These are phyloP conservation scores for Coemansia sp. DNA, from an alignment of 192 early-diverging fungal species.

Conservation along the genomic window DNA sequence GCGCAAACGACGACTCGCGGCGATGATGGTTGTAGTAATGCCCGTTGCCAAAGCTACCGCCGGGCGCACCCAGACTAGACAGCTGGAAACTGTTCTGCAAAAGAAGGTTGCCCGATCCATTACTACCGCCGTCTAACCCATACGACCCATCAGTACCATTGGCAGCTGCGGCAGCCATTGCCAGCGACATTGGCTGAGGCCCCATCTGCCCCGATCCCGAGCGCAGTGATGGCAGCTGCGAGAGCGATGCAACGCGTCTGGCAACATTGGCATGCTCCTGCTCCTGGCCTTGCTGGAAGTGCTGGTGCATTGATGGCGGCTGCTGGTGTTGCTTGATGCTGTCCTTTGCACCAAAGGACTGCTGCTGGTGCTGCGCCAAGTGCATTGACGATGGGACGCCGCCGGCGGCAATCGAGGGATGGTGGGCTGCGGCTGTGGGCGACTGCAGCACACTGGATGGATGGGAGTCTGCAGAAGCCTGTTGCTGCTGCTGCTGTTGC, in stretches of 20 bases:
- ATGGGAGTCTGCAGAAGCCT: background rate
- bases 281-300: conserved; percentile 11
- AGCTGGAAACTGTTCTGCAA: conserved; percentile 5
- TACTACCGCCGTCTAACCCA: background rate
- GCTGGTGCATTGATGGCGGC: conserved; percentile 22
- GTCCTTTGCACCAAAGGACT: background rate
- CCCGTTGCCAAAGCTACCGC: background rate
- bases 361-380: background rate
- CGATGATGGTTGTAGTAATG: background rate
- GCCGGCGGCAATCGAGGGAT: background rate
- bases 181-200: background rate
- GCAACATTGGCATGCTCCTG: conserved; percentile 32
- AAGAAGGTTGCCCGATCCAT: conserved; percentile 2
- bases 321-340: background rate
- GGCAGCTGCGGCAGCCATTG: background rate
- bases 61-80: background rate
- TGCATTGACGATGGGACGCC: background rate
- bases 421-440: conserved; percentile 2
- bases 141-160: background rate
- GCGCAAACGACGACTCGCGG: conserved; percentile 25
- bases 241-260: conserved; percentile 45
- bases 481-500: background rate
- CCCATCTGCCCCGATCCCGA: conserved; percentile 6
- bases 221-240: conserved; percentile 39
- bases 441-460: background rate